A percentile compares a stretch with the other conserved stretches of the same genome.
These are phyloP conservation scores for Oryza brachyantha DNA, from an alignment of 176 grass and related monocot genomes.

Conservation along the genomic window DNA sequence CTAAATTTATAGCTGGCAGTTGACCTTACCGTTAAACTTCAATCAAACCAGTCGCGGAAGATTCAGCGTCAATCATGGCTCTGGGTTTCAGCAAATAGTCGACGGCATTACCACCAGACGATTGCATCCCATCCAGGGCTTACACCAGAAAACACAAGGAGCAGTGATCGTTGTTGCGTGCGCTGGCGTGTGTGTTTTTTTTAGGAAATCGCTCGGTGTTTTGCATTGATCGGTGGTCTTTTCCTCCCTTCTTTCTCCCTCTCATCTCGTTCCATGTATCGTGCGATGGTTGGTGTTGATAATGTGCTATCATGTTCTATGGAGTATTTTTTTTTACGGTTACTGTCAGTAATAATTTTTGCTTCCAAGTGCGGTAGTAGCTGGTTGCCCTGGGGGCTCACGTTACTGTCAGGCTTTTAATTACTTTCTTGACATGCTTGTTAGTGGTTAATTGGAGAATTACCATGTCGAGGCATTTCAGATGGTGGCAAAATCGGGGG, in stretches of 20 bases:
- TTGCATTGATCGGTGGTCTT: not conserved
- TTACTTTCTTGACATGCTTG: not conserved
- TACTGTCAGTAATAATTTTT: not conserved
- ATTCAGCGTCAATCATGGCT: too few species aligned
- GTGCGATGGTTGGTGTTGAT: not conserved
- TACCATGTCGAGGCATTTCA: slow-evolving; percentile 16
- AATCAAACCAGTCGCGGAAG: too few species aligned
- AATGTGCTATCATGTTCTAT: too few species aligned
- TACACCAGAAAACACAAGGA: not conserved
- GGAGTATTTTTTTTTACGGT: not conserved
- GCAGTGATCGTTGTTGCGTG: not conserved
- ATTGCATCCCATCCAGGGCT: not conserved
- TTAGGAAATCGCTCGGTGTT: too few species aligned
- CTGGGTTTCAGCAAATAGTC: not conserved
- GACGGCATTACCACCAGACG: not conserved
- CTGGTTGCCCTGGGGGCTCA: not conserved
- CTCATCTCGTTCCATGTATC: not conserved
- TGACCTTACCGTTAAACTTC: too few species aligned
- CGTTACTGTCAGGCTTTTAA: slow-evolving; percentile 18
- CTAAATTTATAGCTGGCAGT: too few species aligned
- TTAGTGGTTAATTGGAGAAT: not conserved
- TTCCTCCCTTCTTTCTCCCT: not conserved
- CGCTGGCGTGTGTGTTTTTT: too few species aligned
- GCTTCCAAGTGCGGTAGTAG: slow-evolving; percentile 1
- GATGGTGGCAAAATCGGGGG: not conserved